Conservation (phyloP, 441 rosid species). For the Breynia disticha region DNA sequence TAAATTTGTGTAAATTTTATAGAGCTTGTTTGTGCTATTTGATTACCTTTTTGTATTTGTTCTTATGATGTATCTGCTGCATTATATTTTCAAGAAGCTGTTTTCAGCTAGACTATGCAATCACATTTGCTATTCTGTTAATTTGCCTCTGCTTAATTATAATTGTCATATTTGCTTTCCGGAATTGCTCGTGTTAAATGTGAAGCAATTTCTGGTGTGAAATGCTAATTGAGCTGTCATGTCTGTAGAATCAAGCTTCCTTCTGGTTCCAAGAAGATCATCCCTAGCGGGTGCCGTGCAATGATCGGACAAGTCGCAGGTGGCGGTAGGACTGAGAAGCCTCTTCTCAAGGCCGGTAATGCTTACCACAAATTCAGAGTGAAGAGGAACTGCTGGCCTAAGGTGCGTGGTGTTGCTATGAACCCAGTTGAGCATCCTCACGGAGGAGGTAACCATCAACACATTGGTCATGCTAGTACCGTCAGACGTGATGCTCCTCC, state of each 20-base stretch:
- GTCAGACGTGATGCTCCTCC: conserved; percentile 84
- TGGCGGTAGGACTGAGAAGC: conserved; percentile 84
- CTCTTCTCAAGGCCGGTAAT: conserved; percentile 72
- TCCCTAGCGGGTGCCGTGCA: conserved; percentile 56
- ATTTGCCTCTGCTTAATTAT: no score
- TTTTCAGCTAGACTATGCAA: no score
- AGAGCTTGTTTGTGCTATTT: no score
- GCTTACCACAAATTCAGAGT: conserved; percentile 71
- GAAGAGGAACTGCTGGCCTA: conserved; percentile 89
- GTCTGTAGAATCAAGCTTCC: conserved; percentile 42
- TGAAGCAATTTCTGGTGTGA: no score
- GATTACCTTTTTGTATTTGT: no score
- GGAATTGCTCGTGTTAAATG: no score
- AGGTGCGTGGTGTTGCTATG: conserved; percentile 93
- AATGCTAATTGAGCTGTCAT: no score
- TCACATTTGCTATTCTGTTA: no score
- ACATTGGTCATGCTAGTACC: conserved; percentile 72
- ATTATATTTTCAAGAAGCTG: no score
- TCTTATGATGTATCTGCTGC: no score
- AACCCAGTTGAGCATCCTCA: conserved; percentile 87
- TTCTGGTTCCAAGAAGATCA: conserved; percentile 60
- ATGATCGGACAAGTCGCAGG: conserved; percentile 68
- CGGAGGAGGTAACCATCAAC: conserved; percentile 88
- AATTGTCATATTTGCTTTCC: no score
- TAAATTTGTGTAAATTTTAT: no score